These are phyloP conservation scores for Diaporthe ampelina DNA, from an alignment of 2,329 filamentous ascomycete genomes.

Conservation along the genomic window DNA sequence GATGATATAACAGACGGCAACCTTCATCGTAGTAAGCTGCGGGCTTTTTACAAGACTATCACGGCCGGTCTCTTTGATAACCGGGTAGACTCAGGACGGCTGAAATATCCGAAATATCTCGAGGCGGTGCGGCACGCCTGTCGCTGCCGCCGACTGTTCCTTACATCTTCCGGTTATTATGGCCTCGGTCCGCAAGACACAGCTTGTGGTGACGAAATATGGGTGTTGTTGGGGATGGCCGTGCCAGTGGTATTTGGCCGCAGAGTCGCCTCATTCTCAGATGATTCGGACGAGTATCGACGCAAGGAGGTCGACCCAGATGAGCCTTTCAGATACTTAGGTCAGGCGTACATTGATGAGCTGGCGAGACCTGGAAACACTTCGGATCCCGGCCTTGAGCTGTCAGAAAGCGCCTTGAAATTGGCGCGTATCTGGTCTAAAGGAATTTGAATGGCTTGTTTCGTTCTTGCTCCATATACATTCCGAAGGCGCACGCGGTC, in stretches of 20 bases:
- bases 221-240: neutral
- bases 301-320: neutral
- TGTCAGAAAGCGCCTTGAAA: neutral
- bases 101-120: too few relatives aligned
- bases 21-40: neutral
- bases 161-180: neutral
- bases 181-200: neutral
- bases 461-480: too few relatives aligned
- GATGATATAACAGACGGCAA: too few relatives aligned
- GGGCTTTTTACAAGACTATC: neutral
- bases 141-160: neutral
- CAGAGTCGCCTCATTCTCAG: neutral
- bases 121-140: neutral
- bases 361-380: neutral
- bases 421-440: neutral
- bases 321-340: neutral
- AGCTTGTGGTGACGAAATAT: neutral
- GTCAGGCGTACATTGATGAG: neutral
- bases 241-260: neutral
- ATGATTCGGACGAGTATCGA: neutral
- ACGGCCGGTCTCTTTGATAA: too few relatives aligned
- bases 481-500: too few relatives aligned
- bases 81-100: too few relatives aligned
- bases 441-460: too few relatives aligned
- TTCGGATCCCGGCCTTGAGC: too few relatives aligned